Base-by-base conservation (phyloP, 106 monocot species). In the Chionographis japonica region DNA sequence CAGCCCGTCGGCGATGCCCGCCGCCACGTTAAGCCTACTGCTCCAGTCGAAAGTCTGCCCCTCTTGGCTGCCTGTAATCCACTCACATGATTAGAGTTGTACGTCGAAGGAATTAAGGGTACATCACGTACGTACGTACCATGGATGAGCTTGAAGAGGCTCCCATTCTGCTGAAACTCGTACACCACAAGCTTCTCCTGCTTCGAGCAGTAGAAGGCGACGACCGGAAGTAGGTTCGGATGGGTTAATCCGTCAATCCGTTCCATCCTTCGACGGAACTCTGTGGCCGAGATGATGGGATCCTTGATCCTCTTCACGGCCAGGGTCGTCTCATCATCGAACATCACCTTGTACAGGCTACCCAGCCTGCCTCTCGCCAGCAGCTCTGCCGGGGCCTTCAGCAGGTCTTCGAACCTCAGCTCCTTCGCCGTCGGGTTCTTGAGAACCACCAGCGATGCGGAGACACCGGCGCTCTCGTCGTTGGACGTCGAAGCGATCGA, bases 171-270 rank as follows among this genome's bases (percentile, higher is more conserved):
- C 68, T 72, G 75, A 43, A 52, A 82, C 72, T 82, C 81, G 18
- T 86, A 86, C 1, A 86, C 86, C 49, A 82, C 71, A 18, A 86
- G 78, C 60, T 86, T 86, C 76, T 86, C 86, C 78, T 86, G 81
- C 68, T 68, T 79, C 4, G 78, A 78, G 72, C 75, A 79, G 53
- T 86, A 82, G 46, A 82, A 86, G 11, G 86, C 86, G 8, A 79
- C 40, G 0, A 61, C 50, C 0, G 78, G 61, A 27, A 86, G 72
- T 49, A 86, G 68, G 8, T 56, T 65, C 0, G 39, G 75, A 54
- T 86, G 86, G 54, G 39, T 65, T 5, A 38, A 68, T 13, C 40
- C 12, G 37, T 76, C 79, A 5, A 86, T 50, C 60, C 56, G 37
- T 68, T 73, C 75, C 72, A 86, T 86, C 68, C 74, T 78, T 66